phyloP scores from a whole-genome alignment of 352 stramenopile species.

The Pythium dissotocum region DNA sequence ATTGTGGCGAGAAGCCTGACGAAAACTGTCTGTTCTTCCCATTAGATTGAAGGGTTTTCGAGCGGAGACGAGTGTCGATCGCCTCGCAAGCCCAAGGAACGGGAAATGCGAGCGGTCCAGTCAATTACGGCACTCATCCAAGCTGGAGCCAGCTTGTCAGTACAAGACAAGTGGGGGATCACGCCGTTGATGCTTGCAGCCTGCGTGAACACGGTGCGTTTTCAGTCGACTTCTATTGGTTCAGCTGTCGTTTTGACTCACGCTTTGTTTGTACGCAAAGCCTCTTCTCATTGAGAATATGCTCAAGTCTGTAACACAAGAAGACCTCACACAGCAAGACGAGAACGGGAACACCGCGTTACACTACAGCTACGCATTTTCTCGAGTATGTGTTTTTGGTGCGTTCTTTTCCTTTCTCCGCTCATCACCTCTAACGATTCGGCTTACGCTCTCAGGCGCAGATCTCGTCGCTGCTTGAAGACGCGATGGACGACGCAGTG shows the following conservation, averaged over 20 bases:
- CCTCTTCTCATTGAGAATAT: constrained; percentile 39
- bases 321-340: constrained; percentile 35
- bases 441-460: constrained; percentile 2
- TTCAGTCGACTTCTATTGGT: neutral
- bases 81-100: constrained; percentile 32
- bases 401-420: neutral
- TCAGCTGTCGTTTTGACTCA: neutral
- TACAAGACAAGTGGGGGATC: constrained; percentile 55
- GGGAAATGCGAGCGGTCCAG: neutral
- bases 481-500: constrained; percentile 21
- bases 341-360: constrained; percentile 48
- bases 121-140: constrained; percentile 1
- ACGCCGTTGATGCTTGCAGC: constrained; percentile 66
- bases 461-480: constrained; percentile 25
- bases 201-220: constrained; percentile 31
- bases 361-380: constrained; percentile 76
- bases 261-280: neutral
- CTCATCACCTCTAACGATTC: neutral
- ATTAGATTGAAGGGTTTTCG: neutral
- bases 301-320: constrained; percentile 31
- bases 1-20: neutral
- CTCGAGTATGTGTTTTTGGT: constrained; percentile 30
- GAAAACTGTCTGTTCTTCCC: neutral
- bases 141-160: constrained; percentile 21
- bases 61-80: neutral